phyloP scores from a whole-genome alignment of 2,329 filamentous ascomycete species.

The Fusarium sp. region DNA sequence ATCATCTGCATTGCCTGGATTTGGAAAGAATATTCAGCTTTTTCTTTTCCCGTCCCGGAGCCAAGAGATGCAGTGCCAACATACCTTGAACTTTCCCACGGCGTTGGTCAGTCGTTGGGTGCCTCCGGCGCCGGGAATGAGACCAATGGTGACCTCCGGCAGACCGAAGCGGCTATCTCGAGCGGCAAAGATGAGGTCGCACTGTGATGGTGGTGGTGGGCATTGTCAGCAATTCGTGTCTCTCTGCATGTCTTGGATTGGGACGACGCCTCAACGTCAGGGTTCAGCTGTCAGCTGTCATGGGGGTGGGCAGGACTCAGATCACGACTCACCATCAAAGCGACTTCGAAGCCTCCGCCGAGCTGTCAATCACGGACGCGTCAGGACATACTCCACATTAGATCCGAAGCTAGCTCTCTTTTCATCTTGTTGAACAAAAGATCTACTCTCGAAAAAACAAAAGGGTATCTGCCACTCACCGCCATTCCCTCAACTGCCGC shows the following conservation, averaged over 20 bases:
- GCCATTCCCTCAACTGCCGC: slow-evolving; percentile 62
- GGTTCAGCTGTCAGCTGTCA: background rate
- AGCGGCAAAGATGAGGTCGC: slow-evolving; percentile 53
- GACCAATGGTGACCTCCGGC: slow-evolving; percentile 53
- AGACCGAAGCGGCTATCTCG: slow-evolving; percentile 50
- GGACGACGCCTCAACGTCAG: background rate
- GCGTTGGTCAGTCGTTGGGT: slow-evolving; percentile 54
- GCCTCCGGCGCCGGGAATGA: slow-evolving; percentile 54
- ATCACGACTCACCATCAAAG: slow-evolving; percentile 52
- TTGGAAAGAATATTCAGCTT: background rate
- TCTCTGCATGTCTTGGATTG: background rate
- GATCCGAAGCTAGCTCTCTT: background rate
- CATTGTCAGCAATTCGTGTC: background rate
- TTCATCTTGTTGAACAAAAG: background rate
- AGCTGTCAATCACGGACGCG: slow-evolving; percentile 47
- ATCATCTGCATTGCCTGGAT: slow-evolving; percentile 49
- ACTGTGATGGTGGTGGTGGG: slow-evolving; percentile 36
- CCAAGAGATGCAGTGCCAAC: background rate
- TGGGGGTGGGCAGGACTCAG: background rate
- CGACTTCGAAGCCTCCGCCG: slow-evolving; percentile 62
- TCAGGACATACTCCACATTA: slow-evolving; percentile 6
- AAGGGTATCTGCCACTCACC: slow-evolving; percentile 47
- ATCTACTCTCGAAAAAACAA: background rate
- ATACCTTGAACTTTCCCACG: slow-evolving; percentile 54
- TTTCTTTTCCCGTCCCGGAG: background rate